Percentiles rank a stretch among this genome's conserved stretches.
Evolutionary conservation across 352 stramenopile genomes (phyloP).

Genomic region (Globisporangium nodosum): DNA sequence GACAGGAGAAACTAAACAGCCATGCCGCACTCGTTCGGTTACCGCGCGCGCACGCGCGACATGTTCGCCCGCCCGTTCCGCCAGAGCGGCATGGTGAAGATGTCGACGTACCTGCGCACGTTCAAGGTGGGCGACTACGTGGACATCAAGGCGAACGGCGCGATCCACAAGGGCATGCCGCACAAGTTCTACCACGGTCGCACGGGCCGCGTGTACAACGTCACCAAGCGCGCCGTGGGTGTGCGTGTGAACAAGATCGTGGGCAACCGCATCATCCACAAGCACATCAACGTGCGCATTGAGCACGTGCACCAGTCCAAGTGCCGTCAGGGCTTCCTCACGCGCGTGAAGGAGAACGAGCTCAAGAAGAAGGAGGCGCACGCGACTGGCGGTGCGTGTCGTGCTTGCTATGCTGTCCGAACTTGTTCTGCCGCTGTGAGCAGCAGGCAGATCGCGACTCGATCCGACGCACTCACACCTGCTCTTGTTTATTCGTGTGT

Average conservation of each 20-base stretch:
- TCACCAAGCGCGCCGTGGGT: slow-evolving; percentile 98
- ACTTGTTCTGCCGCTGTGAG: too few relatives aligned
- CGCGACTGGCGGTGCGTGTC: slow-evolving; percentile 73
- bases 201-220: slow-evolving; percentile 99
- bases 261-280: slow-evolving; percentile 98
- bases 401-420: not conserved
- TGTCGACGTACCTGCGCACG: slow-evolving; percentile 96
- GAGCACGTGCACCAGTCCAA: slow-evolving; percentile 99
- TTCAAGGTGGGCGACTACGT: slow-evolving; percentile 99
- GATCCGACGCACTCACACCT: not conserved
- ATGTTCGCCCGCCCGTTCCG: slow-evolving; percentile 99
- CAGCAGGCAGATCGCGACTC: not conserved
- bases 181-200: slow-evolving; percentile 99
- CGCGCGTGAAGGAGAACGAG: slow-evolving; percentile 98
- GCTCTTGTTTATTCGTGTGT: not conserved
- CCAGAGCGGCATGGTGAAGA: slow-evolving; percentile 93
- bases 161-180: slow-evolving; percentile 99
- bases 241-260: slow-evolving; percentile 99
- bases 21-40: slow-evolving; percentile 99
- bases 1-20: slow-evolving; percentile 38
- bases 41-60: slow-evolving; percentile 97
- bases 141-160: slow-evolving; percentile 99
- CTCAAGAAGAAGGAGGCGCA: slow-evolving; percentile 95
- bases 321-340: slow-evolving; percentile 98
- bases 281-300: slow-evolving; percentile 99